phyloP scores from a whole-genome alignment of 2,329 filamentous ascomycete genomes.

The Gliomastix tumulicola region DNA sequence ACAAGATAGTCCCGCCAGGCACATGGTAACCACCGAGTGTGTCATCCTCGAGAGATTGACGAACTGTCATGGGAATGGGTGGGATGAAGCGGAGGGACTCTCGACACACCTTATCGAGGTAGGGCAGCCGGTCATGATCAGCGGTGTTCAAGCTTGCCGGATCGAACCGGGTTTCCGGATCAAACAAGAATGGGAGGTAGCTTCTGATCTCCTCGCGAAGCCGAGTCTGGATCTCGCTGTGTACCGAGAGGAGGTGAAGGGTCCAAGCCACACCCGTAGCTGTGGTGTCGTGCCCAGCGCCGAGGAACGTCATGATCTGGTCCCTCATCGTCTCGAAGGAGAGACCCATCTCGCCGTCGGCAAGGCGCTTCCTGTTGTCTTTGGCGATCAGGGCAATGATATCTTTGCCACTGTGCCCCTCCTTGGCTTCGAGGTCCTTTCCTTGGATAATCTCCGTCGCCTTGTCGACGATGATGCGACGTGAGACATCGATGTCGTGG shows the following conservation, averaged over 20 bases:
- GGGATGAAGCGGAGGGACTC: conserved; percentile 37
- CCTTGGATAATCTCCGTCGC: conserved; percentile 25
- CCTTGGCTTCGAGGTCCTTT: conserved; percentile 23
- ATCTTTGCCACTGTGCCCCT: conserved; percentile 21
- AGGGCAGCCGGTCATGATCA: conserved; percentile 31
- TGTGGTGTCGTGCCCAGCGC: conserved; percentile 35
- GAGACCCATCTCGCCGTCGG: conserved; percentile 23
- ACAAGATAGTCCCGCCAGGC: conserved; percentile 32
- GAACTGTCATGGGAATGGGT: conserved; percentile 37
- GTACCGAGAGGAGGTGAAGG: conserved; percentile 28
- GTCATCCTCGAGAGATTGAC: conserved; percentile 29
- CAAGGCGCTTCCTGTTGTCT: conserved; percentile 30
- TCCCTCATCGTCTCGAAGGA: conserved; percentile 19
- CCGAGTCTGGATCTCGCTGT: conserved; percentile 27
- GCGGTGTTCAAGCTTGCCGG: conserved; percentile 16
- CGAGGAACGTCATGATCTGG: conserved; percentile 31
- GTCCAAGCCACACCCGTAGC: conserved; percentile 34
- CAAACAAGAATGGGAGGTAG: conserved; percentile 23
- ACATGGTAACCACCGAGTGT: conserved; percentile 28
- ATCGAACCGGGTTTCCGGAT: conserved; percentile 20
- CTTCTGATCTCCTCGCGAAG: conserved; percentile 30
- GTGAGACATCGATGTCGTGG: conserved; percentile 23
- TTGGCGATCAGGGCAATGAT: conserved; percentile 31
- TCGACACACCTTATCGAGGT: conserved; percentile 36
- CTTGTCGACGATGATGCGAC: conserved; percentile 23